Evolutionary conservation across 2,329 filamentous ascomycete species (phyloP).

Genomic region (Penicillium hesseltinei): DNA sequence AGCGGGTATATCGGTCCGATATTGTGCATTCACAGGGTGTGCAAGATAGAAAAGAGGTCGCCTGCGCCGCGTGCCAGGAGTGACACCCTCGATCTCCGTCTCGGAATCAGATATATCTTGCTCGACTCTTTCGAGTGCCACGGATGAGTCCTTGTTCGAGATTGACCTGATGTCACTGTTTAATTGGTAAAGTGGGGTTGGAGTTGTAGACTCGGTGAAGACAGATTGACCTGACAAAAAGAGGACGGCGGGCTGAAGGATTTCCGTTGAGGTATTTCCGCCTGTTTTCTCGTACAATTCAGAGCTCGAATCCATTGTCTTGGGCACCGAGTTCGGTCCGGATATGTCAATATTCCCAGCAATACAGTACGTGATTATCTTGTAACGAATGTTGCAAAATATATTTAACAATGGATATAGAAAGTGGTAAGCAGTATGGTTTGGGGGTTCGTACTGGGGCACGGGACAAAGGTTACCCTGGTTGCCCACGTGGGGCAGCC

Average conservation of each 20-base stretch:
- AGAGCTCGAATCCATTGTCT: background rate
- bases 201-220: background rate
- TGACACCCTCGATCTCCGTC: background rate
- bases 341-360: background rate
- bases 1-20: constrained; percentile 16
- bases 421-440: background rate
- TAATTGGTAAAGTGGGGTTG: background rate
- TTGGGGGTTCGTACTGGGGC: background rate
- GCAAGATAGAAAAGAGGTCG: constrained; percentile 12
- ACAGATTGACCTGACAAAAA: background rate
- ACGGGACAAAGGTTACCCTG: background rate
- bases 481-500: too few relatives aligned
- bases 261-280: background rate
- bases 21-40: constrained; percentile 17
- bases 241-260: background rate
- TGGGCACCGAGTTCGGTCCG: background rate
- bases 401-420: background rate
- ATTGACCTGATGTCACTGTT: background rate
- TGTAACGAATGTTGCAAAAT: background rate
- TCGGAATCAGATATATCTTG: background rate
- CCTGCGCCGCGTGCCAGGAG: background rate
- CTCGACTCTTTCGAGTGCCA: constrained; percentile 3
- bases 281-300: background rate
- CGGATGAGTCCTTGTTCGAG: background rate
- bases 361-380: background rate